Base-by-base conservation (phyloP, 2,329 filamentous ascomycete species). In the Ophiostoma ulmi region DNA sequence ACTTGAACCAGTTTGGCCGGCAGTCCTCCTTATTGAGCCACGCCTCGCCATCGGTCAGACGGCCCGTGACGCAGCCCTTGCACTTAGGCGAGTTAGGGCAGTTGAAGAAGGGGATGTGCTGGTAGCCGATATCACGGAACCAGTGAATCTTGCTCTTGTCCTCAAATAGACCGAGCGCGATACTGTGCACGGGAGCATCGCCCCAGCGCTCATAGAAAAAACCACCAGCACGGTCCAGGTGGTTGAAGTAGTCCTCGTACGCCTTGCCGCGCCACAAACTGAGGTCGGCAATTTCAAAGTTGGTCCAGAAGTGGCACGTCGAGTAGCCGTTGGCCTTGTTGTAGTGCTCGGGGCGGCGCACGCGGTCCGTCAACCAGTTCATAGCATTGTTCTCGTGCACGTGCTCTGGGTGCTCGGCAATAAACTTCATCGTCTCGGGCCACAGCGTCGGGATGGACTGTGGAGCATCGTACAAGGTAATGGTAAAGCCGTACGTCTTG, bases 41-140 rank as follows among this genome's bases (percentile, higher is more conserved):
- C 39, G 88, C 83, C 77, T 93, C 94, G 73, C 95, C 95, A 74
- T 96, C 93, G 36, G 93, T 97, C 77, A 97, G 91, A 72, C 91
- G 88, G 68, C 94, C 95, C 0, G 92, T 87, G n/a, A 89, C 86
- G 79, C 94, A 98, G 74, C 74, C 74, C 67, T 66, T 70, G 79
- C 94, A 98, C 80, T 98, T 98, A 68, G 92, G 91, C 69, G 91
- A 97, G 81, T 97, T 98, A 73, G 95, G 95, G 78, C 95, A 99
- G 83, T 99, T 99, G 85, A 97, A 97, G 83, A 97, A 99, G 65
- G 95, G 95, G 70, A 98, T 94, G 76, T 99, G 95, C 77, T 97
- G 93, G 82, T 99, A 99, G 71, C 95, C 95, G 75, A 99, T 98
- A 79, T 99, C 95, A 70, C 94, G 94, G 90, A 99, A 99, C 94